Conservation (phyloP, 2,329 filamentous ascomycete genomes). For the Pestalotiopsis sp. region DNA sequence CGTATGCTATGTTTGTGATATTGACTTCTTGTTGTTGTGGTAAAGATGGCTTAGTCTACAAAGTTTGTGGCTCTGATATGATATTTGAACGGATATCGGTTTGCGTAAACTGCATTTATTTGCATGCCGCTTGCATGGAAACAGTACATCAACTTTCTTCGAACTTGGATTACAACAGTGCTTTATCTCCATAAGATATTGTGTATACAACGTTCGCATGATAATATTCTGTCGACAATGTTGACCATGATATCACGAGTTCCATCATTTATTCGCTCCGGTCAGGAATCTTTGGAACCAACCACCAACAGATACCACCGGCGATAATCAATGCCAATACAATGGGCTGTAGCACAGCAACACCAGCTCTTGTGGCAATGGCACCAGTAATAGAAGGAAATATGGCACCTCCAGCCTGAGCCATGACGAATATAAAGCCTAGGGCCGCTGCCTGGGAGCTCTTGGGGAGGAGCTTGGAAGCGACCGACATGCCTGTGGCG, state of each 20-base stretch:
- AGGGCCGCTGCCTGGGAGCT: constrained; percentile 51
- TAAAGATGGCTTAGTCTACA: not conserved
- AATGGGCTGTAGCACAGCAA: constrained; percentile 51
- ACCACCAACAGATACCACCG: constrained; percentile 43
- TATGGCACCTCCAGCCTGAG: constrained; percentile 53
- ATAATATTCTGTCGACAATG: too few species aligned
- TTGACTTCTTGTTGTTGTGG: not conserved
- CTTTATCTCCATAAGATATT: too few species aligned
- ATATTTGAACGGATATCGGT: not conserved
- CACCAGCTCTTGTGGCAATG: constrained; percentile 46
- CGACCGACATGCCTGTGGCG: constrained; percentile 56
- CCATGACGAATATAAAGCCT: constrained; percentile 54
- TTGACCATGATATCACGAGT: not conserved
- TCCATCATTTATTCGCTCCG: constrained; percentile 22
- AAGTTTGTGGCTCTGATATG: not conserved
- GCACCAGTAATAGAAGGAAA: constrained; percentile 55
- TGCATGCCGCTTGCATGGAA: too few species aligned
- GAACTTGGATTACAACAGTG: too few species aligned
- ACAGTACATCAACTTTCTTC: too few species aligned
- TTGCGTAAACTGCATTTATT: not conserved
- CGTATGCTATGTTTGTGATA: not conserved
- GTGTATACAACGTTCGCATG: too few species aligned
- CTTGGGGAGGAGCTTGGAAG: constrained; percentile 50
- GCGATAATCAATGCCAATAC: constrained; percentile 46
- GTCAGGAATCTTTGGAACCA: constrained; percentile 36